Conservation (phyloP, 2,329 filamentous ascomycete species). For the Aspergillus quadrilineatus region DNA sequence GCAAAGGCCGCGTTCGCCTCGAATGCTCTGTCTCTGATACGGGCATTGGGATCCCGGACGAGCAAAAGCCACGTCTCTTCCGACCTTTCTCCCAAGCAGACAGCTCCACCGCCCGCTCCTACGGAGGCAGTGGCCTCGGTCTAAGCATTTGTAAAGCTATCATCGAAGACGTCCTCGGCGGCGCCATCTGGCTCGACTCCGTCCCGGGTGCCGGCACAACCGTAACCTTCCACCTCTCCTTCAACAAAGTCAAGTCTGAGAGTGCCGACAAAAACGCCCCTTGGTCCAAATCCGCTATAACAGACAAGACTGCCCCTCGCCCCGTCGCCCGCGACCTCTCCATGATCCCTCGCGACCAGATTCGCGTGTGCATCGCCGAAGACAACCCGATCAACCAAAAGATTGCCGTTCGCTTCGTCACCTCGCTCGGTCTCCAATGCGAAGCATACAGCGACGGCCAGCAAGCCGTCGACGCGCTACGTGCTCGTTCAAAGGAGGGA, state of each 20-base stretch:
- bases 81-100: conserved; percentile 92
- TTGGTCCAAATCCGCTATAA: conserved; percentile 49
- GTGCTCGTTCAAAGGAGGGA: conserved; percentile 67
- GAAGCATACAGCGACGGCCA: conserved; percentile 88
- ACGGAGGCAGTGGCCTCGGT: conserved; percentile 86
- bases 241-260: conserved; percentile 70
- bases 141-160: conserved; percentile 93
- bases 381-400: conserved; percentile 94
- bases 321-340: conserved; percentile 65
- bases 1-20: conserved; percentile 67
- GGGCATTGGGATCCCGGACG: conserved; percentile 81
- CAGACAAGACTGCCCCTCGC: conserved; percentile 43
- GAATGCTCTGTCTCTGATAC: conserved; percentile 87
- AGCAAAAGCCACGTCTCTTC: conserved; percentile 79
- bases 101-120: conserved; percentile 83
- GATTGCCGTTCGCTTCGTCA: conserved; percentile 88
- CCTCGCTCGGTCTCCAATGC: conserved; percentile 79
- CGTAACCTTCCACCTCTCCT: conserved; percentile 78
- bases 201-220: conserved; percentile 61
- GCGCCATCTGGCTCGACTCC: conserved; percentile 78
- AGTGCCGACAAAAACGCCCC: conserved; percentile 53
- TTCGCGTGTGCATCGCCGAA: conserved; percentile 89
- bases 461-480: conserved; percentile 83
- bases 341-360: conserved; percentile 69
- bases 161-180: conserved; percentile 88